Percentiles rank a stretch among this genome's conserved stretches.
phyloP scores from a whole-genome alignment of 2,329 filamentous ascomycete genomes.

The Venturia nashicola region DNA sequence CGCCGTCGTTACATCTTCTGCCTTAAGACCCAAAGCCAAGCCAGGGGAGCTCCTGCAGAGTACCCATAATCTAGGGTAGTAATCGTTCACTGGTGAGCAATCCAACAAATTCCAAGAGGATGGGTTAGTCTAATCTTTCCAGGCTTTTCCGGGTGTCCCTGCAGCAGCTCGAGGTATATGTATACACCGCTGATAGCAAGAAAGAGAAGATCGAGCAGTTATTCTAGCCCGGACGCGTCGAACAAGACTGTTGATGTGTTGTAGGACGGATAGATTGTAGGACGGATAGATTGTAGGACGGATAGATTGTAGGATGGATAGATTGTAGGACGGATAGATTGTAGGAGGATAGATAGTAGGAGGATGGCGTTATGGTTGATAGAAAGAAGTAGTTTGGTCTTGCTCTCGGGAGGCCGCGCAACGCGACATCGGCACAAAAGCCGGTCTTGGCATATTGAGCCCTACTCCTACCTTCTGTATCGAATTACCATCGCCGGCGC shows the following conservation, averaged over 20 bases:
- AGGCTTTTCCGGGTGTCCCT: neutral
- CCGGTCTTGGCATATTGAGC: neutral
- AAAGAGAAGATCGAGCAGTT: neutral
- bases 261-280: too few relatives aligned
- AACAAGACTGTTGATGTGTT: neutral
- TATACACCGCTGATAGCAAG: too few relatives aligned
- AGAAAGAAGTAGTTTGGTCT: neutral
- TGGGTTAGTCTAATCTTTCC: neutral
- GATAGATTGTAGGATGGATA: too few relatives aligned
- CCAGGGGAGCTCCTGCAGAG: neutral
- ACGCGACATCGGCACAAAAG: neutral
- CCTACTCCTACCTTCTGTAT: too few relatives aligned
- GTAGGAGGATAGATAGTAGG: too few relatives aligned
- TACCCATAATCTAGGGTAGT: neutral
- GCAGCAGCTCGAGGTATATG: neutral
- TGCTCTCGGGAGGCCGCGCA: neutral
- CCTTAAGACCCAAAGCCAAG: neutral
- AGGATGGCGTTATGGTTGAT: neutral
- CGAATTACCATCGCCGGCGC: too few relatives aligned
- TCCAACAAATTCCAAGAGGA: neutral
- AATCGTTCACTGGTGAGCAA: neutral
- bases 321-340: neutral
- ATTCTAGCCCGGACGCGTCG: neutral
- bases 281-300: too few relatives aligned
- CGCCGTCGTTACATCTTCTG: neutral